phyloP scores from a whole-genome alignment of 176 grass and related monocot species.

The Avena eriantha region DNA sequence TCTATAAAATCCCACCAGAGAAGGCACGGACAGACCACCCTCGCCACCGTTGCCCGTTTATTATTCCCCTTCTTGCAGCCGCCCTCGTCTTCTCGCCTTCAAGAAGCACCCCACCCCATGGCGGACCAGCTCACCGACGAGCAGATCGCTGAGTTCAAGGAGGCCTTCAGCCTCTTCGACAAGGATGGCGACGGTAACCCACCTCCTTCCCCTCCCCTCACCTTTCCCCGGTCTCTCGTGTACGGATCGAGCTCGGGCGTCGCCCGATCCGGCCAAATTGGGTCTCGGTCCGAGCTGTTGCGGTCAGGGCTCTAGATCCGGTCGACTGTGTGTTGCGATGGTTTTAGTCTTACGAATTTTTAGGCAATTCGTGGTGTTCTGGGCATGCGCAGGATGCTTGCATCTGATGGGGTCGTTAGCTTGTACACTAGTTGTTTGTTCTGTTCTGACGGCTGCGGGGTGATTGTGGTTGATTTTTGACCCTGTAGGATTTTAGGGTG shows the following conservation, averaged over 20 bases:
- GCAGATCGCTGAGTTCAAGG: slow-evolving; percentile 96
- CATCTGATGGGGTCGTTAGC: not conserved
- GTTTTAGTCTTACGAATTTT: not conserved
- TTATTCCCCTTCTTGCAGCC: slow-evolving; percentile 33
- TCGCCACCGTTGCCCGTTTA: not conserved
- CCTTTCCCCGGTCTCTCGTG: not conserved
- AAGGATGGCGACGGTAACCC: slow-evolving; percentile 89
- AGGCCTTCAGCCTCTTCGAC: slow-evolving; percentile 98
- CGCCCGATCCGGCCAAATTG: slow-evolving; percentile 39
- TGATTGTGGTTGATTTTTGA: not conserved
- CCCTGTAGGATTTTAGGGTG: not conserved
- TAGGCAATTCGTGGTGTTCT: not conserved
- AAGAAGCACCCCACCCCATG: slow-evolving; percentile 47
- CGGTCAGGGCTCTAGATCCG: slow-evolving; percentile 31
- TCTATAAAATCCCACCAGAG: slow-evolving; percentile 46
- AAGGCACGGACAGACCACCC: no score
- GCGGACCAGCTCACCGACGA: slow-evolving; percentile 89
- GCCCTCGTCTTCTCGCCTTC: slow-evolving; percentile 16
- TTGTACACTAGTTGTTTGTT: not conserved
- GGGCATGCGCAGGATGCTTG: not conserved
- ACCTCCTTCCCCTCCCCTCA: not conserved
- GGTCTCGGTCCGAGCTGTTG: not conserved
- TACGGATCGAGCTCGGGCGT: slow-evolving; percentile 15
- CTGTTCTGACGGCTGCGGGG: no score
- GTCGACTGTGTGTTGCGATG: not conserved